These are phyloP conservation scores for Malus fusca DNA, from an alignment of 306 rosid genomes.

Conservation along the genomic window DNA sequence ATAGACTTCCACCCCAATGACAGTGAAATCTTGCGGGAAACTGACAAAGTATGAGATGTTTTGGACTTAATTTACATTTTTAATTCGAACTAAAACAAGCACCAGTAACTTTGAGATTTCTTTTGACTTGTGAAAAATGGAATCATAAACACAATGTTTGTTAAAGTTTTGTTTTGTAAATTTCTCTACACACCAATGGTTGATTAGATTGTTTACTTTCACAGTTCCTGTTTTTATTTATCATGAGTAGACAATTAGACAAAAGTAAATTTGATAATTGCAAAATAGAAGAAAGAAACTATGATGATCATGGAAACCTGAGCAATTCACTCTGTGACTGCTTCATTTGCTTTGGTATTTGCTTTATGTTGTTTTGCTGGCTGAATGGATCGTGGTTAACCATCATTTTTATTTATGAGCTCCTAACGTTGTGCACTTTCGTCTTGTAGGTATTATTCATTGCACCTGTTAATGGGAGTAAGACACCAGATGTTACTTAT, in stretches of 20 bases:
- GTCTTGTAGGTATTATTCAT: constrained; percentile 58
- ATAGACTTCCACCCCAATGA: constrained; percentile 85
- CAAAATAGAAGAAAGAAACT: background rate
- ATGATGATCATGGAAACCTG: background rate
- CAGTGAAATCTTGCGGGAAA: constrained; percentile 58
- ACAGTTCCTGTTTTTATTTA: background rate
- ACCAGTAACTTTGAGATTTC: background rate
- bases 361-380: background rate
- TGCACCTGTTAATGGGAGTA: constrained; percentile 52
- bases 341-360: background rate
- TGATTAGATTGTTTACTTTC: background rate
- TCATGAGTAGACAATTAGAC: background rate
- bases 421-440: constrained; percentile 18
- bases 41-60: constrained; percentile 69
- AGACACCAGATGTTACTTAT: constrained; percentile 20
- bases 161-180: background rate
- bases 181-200: background rate
- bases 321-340: background rate
- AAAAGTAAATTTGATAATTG: background rate
- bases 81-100: background rate
- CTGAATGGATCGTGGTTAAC: background rate
- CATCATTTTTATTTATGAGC: background rate
- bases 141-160: background rate
- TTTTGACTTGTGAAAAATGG: background rate
- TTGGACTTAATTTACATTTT: constrained; percentile 2